These are phyloP conservation scores for Tausonia pullulans DNA, from an alignment of 1,284 basidiomycete species.

Conservation along the genomic window DNA sequence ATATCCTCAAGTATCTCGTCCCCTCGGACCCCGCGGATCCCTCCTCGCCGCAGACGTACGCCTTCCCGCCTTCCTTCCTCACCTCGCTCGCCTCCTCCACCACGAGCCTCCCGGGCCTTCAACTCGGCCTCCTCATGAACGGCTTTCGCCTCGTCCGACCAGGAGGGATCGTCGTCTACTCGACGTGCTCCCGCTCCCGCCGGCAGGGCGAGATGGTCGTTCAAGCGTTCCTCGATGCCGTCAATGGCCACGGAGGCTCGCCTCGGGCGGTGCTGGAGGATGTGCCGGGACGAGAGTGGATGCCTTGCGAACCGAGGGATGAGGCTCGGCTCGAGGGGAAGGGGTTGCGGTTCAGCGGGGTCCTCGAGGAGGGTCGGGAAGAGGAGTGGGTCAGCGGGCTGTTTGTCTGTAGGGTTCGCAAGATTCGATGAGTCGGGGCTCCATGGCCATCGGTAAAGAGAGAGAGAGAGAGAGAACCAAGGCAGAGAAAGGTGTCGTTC, in stretches of 20 bases:
- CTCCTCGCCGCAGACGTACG: neutral
- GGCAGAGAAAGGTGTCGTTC: neutral
- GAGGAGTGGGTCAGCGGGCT: constrained; percentile 16
- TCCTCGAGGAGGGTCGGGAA: constrained; percentile 7
- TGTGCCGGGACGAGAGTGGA: constrained; percentile 4
- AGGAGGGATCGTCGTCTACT: constrained; percentile 10
- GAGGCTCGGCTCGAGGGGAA: constrained; percentile 5
- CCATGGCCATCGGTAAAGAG: too few species aligned
- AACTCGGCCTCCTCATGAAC: constrained; percentile 11
- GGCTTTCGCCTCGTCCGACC: constrained; percentile 14
- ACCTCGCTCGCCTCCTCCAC: constrained; percentile 6
- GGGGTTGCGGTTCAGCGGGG: constrained; percentile 8
- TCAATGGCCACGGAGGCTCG: neutral
- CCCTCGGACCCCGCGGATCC: neutral
- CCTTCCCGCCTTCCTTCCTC: constrained; percentile 11
- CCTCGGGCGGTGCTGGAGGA: constrained; percentile 6
- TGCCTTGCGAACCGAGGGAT: constrained; percentile 10
- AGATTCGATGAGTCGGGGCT: neutral
- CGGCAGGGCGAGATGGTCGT: constrained; percentile 13
- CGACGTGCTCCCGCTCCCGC: constrained; percentile 10
- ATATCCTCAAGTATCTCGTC: constrained; percentile 16
- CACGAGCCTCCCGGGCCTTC: constrained; percentile 6
- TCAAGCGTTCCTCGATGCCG: constrained; percentile 4
- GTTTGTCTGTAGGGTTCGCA: constrained; percentile 14
- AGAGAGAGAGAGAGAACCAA: too few species aligned